These are phyloP conservation scores for Ensete ventricosum DNA, from an alignment of 176 grass and related monocot genomes.

Conservation along the genomic window DNA sequence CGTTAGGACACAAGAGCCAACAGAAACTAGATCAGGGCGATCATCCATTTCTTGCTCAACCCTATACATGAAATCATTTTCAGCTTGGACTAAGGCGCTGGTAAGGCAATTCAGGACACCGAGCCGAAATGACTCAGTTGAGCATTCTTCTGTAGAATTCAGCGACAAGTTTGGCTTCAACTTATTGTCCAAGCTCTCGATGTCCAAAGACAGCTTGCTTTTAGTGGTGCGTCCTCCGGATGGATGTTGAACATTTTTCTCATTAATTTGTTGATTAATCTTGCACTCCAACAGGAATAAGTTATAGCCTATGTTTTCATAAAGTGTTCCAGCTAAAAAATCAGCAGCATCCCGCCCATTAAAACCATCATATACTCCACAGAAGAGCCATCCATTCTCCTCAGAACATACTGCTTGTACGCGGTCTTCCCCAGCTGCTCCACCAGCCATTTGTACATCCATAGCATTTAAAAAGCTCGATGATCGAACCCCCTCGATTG, in stretches of 20 bases:
- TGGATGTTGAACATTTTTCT: constrained; percentile 6
- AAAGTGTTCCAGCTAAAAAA: constrained; percentile 85
- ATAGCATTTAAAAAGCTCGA: constrained; percentile 74
- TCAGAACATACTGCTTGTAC: constrained; percentile 99
- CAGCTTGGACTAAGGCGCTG: constrained; percentile 79
- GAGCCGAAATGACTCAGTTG: constrained; percentile 47
- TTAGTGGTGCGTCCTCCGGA: constrained; percentile 16
- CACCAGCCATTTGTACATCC: constrained; percentile 87
- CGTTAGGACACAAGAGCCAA: constrained; percentile 85
- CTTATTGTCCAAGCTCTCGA: constrained; percentile 52
- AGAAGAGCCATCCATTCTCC: constrained; percentile 93
- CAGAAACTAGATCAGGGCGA: constrained; percentile 89
- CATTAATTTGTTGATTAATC: constrained; percentile 50
- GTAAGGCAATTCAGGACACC: constrained; percentile 75
- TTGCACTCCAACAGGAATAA: constrained; percentile 63
- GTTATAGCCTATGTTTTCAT: constrained; percentile 86
- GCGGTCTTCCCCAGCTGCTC: constrained; percentile 96
- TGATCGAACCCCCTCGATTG: constrained; percentile 31
- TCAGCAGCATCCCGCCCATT: constrained; percentile 97
- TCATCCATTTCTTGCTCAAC: constrained; percentile 92
- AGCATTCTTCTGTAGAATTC: constrained; percentile 18
- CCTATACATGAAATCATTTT: constrained; percentile 80
- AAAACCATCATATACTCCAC: constrained; percentile 98
- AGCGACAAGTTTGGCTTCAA: constrained; percentile 12
- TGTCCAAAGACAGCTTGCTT: constrained; percentile 62